These are phyloP conservation scores for Papiliotrema nemorosa DNA, from an alignment of 1,284 basidiomycete species.

Conservation along the genomic window DNA sequence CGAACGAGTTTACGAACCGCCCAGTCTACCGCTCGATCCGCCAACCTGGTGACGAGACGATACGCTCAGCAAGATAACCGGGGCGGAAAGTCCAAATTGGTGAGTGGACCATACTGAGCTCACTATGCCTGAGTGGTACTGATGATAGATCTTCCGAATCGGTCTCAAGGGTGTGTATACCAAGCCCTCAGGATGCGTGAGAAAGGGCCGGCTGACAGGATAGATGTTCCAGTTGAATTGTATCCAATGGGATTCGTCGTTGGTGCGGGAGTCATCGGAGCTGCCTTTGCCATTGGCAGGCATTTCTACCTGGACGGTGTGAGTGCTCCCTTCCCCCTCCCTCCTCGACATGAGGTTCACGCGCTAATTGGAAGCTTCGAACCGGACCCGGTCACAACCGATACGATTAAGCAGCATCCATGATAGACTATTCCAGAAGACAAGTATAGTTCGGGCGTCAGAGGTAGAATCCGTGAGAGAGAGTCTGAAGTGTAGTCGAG, in stretches of 20 bases:
- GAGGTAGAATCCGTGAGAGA: too few species aligned
- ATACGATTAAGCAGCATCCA: background rate
- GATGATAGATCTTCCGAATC: slow-evolving; percentile 45
- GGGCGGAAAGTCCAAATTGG: slow-evolving; percentile 43
- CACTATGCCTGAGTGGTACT: background rate
- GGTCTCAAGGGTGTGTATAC: slow-evolving; percentile 29
- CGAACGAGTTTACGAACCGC: slow-evolving; percentile 7
- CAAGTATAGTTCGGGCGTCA: background rate
- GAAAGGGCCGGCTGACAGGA: too few species aligned
- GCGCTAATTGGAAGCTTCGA: background rate
- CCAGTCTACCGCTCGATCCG: slow-evolving; percentile 3
- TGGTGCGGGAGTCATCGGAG: slow-evolving; percentile 40
- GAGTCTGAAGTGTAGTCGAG: too few species aligned
- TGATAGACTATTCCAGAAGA: background rate
- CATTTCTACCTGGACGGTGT: slow-evolving; percentile 28
- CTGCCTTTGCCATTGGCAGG: slow-evolving; percentile 16
- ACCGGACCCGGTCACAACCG: background rate
- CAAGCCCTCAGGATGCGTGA: background rate
- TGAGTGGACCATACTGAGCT: slow-evolving; percentile 16
- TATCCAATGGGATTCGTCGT: slow-evolving; percentile 49
- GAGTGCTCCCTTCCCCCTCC: slow-evolving; percentile 6
- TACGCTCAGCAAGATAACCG: slow-evolving; percentile 28
- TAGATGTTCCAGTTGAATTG: slow-evolving; percentile 49
- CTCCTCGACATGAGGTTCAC: background rate
- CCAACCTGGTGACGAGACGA: slow-evolving; percentile 24